Percentiles rank a stretch among this genome's conserved stretches.
phyloP scores from a whole-genome alignment of 768 basidiomycete species.

The Mycena vulgaris region DNA sequence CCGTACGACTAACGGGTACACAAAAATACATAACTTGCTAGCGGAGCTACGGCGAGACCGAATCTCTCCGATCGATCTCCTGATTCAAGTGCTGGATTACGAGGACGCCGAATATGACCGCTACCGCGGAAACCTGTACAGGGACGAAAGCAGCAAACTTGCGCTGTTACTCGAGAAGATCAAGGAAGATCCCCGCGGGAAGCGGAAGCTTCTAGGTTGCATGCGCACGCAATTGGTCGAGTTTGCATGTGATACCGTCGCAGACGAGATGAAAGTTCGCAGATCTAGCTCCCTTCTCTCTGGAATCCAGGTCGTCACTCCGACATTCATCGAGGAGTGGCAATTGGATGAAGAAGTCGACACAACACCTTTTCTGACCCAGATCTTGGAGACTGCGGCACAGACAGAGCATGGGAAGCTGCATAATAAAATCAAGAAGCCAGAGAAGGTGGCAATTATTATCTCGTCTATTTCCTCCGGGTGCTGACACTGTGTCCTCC shows the following conservation, averaged over 20 bases:
- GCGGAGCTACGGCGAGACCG: background rate
- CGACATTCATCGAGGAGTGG: conserved; percentile 9
- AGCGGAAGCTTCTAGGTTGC: background rate
- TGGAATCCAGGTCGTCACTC: background rate
- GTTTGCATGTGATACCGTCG: background rate
- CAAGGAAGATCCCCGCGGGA: background rate
- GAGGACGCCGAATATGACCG: background rate
- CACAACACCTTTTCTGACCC: background rate
- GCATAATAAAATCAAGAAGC: conserved; percentile 3
- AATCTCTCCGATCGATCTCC: conserved; percentile 13
- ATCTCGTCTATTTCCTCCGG: background rate
- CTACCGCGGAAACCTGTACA: conserved; percentile 5
- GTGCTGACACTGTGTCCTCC: too few species aligned
- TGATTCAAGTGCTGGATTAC: conserved; percentile 5
- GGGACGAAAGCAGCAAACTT: background rate
- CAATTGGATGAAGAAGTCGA: conserved; percentile 11
- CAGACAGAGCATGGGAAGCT: conserved; percentile 9
- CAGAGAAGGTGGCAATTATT: background rate
- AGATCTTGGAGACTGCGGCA: conserved; percentile 4
- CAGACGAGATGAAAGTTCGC: background rate
- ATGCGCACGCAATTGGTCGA: background rate
- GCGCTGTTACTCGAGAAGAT: background rate
- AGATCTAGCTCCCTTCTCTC: background rate
- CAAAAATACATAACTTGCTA: conserved; percentile 4
- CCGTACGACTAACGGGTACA: background rate